These are phyloP conservation scores for Mycena epipterygia DNA, from an alignment of 768 basidiomycete genomes.

Conservation along the genomic window DNA sequence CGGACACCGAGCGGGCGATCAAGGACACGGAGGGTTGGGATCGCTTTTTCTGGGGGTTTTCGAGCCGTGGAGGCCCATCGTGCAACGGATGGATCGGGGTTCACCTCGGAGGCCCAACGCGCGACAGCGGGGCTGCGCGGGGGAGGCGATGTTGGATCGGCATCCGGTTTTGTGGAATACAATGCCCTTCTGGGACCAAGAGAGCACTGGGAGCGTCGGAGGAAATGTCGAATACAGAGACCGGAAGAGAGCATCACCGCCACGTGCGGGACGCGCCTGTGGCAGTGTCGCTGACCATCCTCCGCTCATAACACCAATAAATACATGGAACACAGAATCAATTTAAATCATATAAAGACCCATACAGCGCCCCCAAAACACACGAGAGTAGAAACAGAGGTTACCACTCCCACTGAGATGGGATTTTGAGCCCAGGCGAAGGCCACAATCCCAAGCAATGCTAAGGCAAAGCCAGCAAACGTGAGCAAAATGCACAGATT, in stretches of 20 bases:
- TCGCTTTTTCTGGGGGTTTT: constrained; percentile 29
- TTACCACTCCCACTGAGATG: constrained; percentile 53
- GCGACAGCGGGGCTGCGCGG: constrained; percentile 27
- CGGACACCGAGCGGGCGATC: constrained; percentile 83
- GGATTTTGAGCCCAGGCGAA: constrained; percentile 67
- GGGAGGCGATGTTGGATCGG: not conserved
- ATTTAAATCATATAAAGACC: constrained; percentile 20
- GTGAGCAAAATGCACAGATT: constrained; percentile 62
- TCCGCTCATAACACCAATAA: not conserved
- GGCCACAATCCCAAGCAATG: constrained; percentile 63
- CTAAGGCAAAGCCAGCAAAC: constrained; percentile 63
- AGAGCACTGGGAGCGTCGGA: constrained; percentile 26
- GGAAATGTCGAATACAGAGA: constrained; percentile 19
- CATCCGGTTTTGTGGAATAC: constrained; percentile 34
- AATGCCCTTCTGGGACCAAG: constrained; percentile 16
- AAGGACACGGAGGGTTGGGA: constrained; percentile 48
- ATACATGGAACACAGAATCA: not conserved
- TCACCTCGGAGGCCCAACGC: constrained; percentile 30
- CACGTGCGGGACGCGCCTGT: constrained; percentile 20
- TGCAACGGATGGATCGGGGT: constrained; percentile 27
- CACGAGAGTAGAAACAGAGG: constrained; percentile 12
- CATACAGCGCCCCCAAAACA: constrained; percentile 19
- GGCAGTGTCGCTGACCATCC: not conserved
- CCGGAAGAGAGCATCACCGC: constrained; percentile 24
- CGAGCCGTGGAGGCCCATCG: constrained; percentile 37